Percentiles rank a stretch among this genome's conserved stretches.
These are phyloP conservation scores for Bipolaris gigantea DNA, from an alignment of 2,329 filamentous ascomycete genomes.

Conservation along the genomic window DNA sequence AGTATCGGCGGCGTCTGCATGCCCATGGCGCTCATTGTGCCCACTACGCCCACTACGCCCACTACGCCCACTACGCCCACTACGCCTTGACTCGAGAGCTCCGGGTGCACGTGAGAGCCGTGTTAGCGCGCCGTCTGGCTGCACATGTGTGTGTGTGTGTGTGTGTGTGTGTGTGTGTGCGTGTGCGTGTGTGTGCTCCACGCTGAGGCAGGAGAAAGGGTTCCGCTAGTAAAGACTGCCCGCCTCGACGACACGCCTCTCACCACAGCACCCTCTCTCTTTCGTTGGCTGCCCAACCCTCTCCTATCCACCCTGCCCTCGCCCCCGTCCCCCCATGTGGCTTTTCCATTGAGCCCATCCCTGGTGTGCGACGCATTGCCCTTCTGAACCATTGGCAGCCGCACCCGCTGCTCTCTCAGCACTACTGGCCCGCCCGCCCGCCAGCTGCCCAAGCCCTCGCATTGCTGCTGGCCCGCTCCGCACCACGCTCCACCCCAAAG, in stretches of 20 bases:
- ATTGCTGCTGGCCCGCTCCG: constrained; percentile 18
- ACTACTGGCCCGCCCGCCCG: constrained; percentile 14
- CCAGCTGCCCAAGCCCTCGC: constrained; percentile 16
- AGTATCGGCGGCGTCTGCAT: background rate
- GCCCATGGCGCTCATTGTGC: too few species aligned
- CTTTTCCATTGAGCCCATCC: constrained; percentile 7
- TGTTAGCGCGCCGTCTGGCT: constrained; percentile 17
- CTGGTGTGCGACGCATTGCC: constrained; percentile 15
- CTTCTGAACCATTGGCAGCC: constrained; percentile 15
- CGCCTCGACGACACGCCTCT: constrained; percentile 14
- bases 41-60: too few species aligned
- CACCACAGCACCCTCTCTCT: constrained; percentile 8
- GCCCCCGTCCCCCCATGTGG: constrained; percentile 8
- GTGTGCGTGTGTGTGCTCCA: constrained; percentile 2
- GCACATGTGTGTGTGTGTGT: constrained; percentile 3
- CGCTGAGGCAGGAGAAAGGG: constrained; percentile 15
- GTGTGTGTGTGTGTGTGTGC: background rate
- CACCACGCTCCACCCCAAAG: constrained; percentile 5
- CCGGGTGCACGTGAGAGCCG: constrained; percentile 20
- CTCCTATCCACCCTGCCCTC: constrained; percentile 4
- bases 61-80: too few species aligned
- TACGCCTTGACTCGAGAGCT: background rate
- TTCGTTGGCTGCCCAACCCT: constrained; percentile 12
- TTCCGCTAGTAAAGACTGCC: constrained; percentile 14
- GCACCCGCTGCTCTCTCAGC: constrained; percentile 12